These are phyloP conservation scores for Capsicum pubescens DNA, from an alignment of 257 asterid species.

Conservation along the genomic window DNA sequence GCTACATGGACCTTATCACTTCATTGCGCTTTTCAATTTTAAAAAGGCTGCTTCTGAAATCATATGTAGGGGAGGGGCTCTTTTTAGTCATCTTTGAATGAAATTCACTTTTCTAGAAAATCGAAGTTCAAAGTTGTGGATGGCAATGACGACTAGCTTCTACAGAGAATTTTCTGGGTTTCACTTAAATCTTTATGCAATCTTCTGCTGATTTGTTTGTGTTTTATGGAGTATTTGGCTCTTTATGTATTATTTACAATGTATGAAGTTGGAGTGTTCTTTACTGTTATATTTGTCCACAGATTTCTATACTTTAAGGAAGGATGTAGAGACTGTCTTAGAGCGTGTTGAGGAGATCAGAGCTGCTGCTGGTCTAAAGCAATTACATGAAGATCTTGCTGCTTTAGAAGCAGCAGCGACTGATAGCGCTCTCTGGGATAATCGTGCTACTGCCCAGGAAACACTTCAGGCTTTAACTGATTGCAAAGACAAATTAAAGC, in stretches of 20 bases:
- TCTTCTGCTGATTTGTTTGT: not conserved
- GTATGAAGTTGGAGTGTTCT: not conserved
- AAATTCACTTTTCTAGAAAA: slow-evolving; percentile 19
- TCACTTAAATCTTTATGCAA: slow-evolving; percentile 16
- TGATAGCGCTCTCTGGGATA: slow-evolving; percentile 91
- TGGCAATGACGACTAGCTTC: slow-evolving; percentile 16
- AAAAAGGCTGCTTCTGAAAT: slow-evolving; percentile 22
- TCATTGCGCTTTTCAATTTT: slow-evolving; percentile 1
- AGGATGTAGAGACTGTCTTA: slow-evolving; percentile 66
- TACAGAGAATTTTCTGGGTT: not conserved
- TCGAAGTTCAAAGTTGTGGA: slow-evolving; percentile 12
- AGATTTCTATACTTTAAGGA: slow-evolving; percentile 92
- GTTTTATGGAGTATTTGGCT: not conserved
- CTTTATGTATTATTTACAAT: not conserved
- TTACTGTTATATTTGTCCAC: slow-evolving; percentile 36
- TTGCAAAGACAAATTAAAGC: slow-evolving; percentile 81
- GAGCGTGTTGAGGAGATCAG: slow-evolving; percentile 86
- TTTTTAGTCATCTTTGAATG: slow-evolving; percentile 20
- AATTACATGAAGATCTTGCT: slow-evolving; percentile 65
- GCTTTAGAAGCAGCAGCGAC: slow-evolving; percentile 83
- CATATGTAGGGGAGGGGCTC: not conserved
- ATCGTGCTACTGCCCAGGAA: slow-evolving; percentile 90
- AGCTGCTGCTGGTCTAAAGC: slow-evolving; percentile 74
- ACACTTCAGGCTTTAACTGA: slow-evolving; percentile 90
- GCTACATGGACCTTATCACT: not conserved